A percentile compares a stretch with the other conserved stretches of the same genome.
Evolutionary conservation across 2,329 filamentous ascomycete species (phyloP).

Genomic region (Diaporthe citrichinensis): DNA sequence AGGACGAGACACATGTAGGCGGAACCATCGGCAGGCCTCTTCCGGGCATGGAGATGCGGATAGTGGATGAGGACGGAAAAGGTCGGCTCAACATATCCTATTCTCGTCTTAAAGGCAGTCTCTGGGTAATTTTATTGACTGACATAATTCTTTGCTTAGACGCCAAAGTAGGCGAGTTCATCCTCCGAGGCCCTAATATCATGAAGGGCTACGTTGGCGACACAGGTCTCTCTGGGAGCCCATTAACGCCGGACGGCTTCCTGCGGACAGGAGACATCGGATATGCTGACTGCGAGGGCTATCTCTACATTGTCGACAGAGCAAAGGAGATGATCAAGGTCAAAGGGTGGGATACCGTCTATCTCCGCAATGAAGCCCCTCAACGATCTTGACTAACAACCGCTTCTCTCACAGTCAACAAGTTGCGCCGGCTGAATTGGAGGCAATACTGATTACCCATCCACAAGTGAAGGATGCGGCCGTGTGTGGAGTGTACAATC

Average conservation of each 20-base stretch:
- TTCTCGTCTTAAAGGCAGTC: too few species aligned
- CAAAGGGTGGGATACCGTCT: conserved; percentile 28
- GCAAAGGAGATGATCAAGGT: conserved; percentile 41
- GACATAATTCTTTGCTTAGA: not conserved
- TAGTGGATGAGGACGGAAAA: conserved; percentile 35
- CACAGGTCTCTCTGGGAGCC: not conserved
- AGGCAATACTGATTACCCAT: conserved; percentile 35
- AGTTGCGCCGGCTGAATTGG: conserved; percentile 37
- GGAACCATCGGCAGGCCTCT: conserved; percentile 36
- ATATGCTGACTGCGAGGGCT: conserved; percentile 32
- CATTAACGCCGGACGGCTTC: conserved; percentile 28
- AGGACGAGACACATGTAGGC: conserved; percentile 20
- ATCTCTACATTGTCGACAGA: conserved; percentile 37
- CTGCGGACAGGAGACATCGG: conserved; percentile 38
- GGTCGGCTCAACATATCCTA: not conserved
- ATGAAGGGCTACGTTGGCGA: conserved; percentile 37
- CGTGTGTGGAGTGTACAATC: conserved; percentile 36
- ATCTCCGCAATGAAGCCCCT: not conserved
- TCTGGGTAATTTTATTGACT: too few species aligned
- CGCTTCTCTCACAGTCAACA: conserved; percentile 14
- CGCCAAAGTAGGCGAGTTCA: conserved; percentile 31
- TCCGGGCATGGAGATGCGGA: conserved; percentile 35
- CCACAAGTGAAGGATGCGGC: conserved; percentile 34
- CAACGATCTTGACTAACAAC: not conserved
- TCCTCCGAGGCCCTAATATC: conserved; percentile 37